Conservation (phyloP, 2,329 filamentous ascomycete species). For the Epichloe coenophiala region DNA sequence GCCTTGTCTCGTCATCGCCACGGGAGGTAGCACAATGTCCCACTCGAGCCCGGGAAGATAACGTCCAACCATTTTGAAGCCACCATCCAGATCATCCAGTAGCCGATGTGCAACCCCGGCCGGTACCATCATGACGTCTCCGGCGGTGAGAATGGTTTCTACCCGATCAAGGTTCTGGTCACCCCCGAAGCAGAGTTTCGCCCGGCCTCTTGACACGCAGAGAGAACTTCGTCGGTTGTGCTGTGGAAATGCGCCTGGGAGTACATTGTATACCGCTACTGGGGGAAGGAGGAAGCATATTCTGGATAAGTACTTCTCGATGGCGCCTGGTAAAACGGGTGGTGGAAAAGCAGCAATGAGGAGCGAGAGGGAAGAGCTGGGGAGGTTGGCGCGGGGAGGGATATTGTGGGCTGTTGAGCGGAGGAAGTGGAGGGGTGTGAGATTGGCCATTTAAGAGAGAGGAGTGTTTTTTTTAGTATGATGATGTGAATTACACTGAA, state of each 20-base stretch:
- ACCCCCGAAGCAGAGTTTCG: conserved; percentile 55
- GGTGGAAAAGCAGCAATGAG: conserved; percentile 19
- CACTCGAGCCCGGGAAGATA: conserved; percentile 46
- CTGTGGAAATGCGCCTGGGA: conserved; percentile 55
- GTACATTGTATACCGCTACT: background rate
- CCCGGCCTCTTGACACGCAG: conserved; percentile 41
- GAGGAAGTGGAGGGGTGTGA: conserved; percentile 30
- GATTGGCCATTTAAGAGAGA: background rate
- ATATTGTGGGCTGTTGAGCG: conserved; percentile 46
- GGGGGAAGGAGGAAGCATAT: background rate
- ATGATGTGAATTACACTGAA: background rate
- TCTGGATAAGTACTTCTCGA: background rate
- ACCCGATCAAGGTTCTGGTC: conserved; percentile 22
- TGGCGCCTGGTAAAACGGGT: background rate
- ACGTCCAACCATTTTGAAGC: conserved; percentile 53
- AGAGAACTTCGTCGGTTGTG: conserved; percentile 53
- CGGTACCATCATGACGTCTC: conserved; percentile 52
- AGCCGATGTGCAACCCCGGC: conserved; percentile 51
- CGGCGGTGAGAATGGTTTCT: conserved; percentile 39
- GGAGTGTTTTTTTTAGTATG: background rate
- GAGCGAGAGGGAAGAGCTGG: conserved; percentile 54
- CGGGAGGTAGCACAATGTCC: conserved; percentile 44
- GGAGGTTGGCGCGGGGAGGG: conserved; percentile 38
- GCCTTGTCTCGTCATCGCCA: background rate
- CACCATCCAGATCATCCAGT: conserved; percentile 37